These are phyloP conservation scores for Echinochloa phyllopogon DNA, from an alignment of 176 grass and related monocot genomes.

Conservation along the genomic window DNA sequence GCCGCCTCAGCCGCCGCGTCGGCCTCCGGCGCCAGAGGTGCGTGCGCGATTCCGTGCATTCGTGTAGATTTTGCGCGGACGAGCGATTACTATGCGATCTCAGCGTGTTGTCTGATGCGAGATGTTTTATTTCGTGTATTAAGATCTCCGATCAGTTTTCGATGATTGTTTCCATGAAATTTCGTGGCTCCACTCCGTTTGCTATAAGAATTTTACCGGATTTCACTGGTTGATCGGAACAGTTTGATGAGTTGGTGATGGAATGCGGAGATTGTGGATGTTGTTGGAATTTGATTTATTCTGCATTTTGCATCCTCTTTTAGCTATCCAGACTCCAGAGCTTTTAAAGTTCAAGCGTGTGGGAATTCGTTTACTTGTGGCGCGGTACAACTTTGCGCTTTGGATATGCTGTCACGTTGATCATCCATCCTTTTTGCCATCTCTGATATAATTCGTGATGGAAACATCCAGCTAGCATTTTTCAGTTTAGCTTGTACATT, in stretches of 20 bases:
- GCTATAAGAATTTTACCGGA: not conserved
- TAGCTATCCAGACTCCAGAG: not conserved
- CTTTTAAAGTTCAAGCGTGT: not conserved
- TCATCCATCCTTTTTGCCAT: not conserved
- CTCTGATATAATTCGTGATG: slow-evolving; percentile 3
- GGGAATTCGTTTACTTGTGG: not conserved
- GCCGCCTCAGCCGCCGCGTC: slow-evolving; percentile 23
- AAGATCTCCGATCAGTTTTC: not conserved
- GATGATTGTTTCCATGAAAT: not conserved
- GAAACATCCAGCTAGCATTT: not conserved
- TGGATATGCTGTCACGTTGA: not conserved
- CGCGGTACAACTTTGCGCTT: not conserved
- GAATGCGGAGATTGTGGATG: not conserved
- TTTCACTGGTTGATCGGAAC: not conserved
- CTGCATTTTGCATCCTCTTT: not conserved
- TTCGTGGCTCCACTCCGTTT: not conserved
- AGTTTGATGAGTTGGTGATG: not conserved
- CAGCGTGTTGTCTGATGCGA: not conserved
- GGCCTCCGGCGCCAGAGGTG: slow-evolving; percentile 43
- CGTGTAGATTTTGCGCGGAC: not conserved
- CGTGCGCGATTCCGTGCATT: not conserved
- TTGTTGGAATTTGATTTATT: slow-evolving; percentile 15
- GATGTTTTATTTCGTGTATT: not conserved
- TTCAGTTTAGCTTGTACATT: not conserved
- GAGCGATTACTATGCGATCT: not conserved